Evolutionary conservation across 1,139 yeast genomes (phyloP), one percentile per base, ranked within the genome.

Genomic region (Blastobotrys aristatus): DNA sequence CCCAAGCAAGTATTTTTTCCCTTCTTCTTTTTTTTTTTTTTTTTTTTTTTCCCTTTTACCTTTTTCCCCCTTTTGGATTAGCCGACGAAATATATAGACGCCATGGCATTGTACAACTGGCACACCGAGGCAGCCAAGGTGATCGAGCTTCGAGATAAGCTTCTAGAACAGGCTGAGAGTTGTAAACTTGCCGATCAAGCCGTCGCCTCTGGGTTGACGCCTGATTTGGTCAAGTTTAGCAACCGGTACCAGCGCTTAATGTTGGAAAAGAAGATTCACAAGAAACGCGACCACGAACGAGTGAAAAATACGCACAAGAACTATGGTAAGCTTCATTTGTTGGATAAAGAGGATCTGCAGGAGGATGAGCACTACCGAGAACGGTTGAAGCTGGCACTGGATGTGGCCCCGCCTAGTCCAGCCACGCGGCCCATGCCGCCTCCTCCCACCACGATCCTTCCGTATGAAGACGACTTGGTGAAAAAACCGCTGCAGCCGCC

Each of bases 101-200:
- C 7, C 6, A 8, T 14, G n/a, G n/a, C n/a, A n/a, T 29, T 14
- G 6, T 41, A 41, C 24, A 37, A 43, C 31, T 36, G 17, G 21
- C 22, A 43, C 13, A 7, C 16, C 7, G 59, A 58, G 42, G 55
- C 56, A 7, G 43, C 39, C n/a, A 60, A 57, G 44, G 48, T 60
- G 27, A 50, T 58, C 1, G 46, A 46, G 16, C 51, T 59, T 14
- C 51, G 62, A 13, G 59, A 60, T 40, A 42, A 40, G 21, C 47
- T 60, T 4, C 41, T 59, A 7, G 48, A 53, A 31, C 49, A 54
- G 20, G 58, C 60, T 2, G 54, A 50, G 14, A 48, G 47, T 5
- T 43, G 55, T 14, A 41, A 48, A 10, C 45, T 54, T 20, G 38
- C 52, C 24, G 47, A 37, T 13, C 20, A 16, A 17, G 45, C 44